phyloP scores from a whole-genome alignment of 2,329 filamentous ascomycete genomes.

The Nigrospora sphaerica region DNA sequence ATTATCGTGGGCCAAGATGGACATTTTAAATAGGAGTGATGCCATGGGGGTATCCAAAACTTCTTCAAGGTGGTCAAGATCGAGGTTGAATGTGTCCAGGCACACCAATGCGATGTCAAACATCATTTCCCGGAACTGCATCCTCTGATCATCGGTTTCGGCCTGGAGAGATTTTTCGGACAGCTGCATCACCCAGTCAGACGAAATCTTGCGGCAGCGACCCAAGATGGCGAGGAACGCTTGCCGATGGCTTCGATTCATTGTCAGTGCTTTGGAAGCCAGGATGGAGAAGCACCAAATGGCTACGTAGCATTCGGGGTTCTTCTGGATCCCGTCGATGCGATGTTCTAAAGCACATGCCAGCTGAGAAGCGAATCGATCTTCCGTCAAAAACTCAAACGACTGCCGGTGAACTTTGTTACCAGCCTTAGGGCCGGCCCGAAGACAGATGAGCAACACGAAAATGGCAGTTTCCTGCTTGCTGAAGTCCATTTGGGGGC shows the following conservation, averaged over 20 bases:
- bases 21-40: background rate
- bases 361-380: background rate
- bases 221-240: background rate
- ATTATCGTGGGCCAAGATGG: slow-evolving; percentile 1
- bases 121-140: background rate
- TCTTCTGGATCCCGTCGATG: background rate
- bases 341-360: background rate
- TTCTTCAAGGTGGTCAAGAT: background rate
- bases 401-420: background rate
- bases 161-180: background rate
- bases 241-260: background rate
- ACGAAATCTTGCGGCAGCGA: background rate
- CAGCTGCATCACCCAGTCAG: background rate
- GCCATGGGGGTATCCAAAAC: background rate
- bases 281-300: background rate
- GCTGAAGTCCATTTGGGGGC: background rate
- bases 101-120: slow-evolving; percentile 1
- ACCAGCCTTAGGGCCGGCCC: background rate
- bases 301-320: background rate
- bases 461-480: slow-evolving; percentile 1
- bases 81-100: slow-evolving; percentile 1
- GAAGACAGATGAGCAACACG: background rate
- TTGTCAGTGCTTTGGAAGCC: background rate
- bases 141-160: slow-evolving; percentile 1
- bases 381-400: background rate